phyloP scores from a whole-genome alignment of 768 basidiomycete species.

The Dioszegia hungarica region DNA sequence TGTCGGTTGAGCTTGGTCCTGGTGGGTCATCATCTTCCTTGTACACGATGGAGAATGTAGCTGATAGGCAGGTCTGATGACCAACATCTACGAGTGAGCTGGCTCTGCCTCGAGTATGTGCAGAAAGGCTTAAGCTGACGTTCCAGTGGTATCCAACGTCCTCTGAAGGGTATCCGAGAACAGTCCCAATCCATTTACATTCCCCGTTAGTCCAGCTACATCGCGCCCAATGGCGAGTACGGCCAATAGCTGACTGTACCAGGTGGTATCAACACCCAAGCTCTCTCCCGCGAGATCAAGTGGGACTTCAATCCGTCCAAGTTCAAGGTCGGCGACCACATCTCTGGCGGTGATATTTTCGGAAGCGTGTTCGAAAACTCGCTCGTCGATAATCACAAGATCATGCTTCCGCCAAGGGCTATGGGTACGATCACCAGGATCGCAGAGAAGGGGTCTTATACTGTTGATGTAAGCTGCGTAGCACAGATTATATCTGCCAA shows the following conservation, averaged over 20 bases:
- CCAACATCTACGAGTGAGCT: constrained; percentile 82
- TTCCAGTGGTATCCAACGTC: constrained; percentile 75
- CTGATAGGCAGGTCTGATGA: constrained; percentile 73
- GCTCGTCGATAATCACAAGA: constrained; percentile 90
- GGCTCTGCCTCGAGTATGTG: neutral
- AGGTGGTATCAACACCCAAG: constrained; percentile 95
- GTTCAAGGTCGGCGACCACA: constrained; percentile 90
- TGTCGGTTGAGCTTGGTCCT: constrained; percentile 95
- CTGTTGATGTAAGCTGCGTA: constrained; percentile 67
- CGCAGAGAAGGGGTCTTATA: constrained; percentile 89
- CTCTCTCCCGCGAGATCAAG: constrained; percentile 75
- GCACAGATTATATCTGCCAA: neutral
- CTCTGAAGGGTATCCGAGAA: constrained; percentile 84
- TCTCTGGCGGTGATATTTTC: constrained; percentile 94
- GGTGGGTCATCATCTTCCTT: constrained; percentile 58
- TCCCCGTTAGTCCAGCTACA: constrained; percentile 53
- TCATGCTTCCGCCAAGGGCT: constrained; percentile 89
- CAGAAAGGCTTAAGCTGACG: constrained; percentile 2
- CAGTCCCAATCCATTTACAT: constrained; percentile 99
- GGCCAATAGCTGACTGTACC: neutral
- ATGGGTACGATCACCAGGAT: constrained; percentile 91
- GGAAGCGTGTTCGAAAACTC: constrained; percentile 96
- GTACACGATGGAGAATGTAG: neutral
- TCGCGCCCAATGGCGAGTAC: no score
- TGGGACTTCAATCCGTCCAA: constrained; percentile 91